phyloP scores from a whole-genome alignment of 768 basidiomycete species.

The Russula ochroleuca region DNA sequence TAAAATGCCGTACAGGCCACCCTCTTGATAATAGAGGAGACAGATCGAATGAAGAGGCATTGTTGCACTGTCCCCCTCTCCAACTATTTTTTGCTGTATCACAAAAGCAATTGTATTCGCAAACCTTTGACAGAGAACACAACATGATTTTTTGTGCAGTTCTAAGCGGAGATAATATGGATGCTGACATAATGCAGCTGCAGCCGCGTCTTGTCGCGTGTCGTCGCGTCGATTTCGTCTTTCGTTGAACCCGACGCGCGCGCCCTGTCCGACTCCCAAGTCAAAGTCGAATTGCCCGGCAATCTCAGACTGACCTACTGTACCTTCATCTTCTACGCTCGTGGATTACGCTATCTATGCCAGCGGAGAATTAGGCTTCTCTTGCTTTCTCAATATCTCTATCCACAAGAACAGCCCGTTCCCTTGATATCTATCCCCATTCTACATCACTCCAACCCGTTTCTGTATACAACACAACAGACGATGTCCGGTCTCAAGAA shows the following conservation, averaged over 20 bases:
- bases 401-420: constrained; percentile 9
- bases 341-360: constrained; percentile 16
- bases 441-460: constrained; percentile 23
- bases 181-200: constrained; percentile 21
- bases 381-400: constrained; percentile 19
- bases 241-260: not conserved
- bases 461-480: constrained; percentile 11
- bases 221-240: constrained; percentile 20
- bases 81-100: too few species aligned
- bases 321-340: not conserved
- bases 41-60: not conserved
- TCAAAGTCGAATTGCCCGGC: not conserved
- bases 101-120: not conserved
- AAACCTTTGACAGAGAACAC: too few species aligned
- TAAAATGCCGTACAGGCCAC: not conserved
- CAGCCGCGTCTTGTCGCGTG: constrained; percentile 21
- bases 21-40: not conserved
- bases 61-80: not conserved
- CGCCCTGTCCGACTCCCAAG: not conserved
- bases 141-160: not conserved
- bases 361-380: constrained; percentile 16
- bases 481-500: constrained; percentile 75
- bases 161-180: constrained; percentile 5
- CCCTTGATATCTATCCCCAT: constrained; percentile 27
- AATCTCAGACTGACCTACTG: not conserved